phyloP scores from a whole-genome alignment of 331 rosid genomes.

The Cydonia oblonga region DNA sequence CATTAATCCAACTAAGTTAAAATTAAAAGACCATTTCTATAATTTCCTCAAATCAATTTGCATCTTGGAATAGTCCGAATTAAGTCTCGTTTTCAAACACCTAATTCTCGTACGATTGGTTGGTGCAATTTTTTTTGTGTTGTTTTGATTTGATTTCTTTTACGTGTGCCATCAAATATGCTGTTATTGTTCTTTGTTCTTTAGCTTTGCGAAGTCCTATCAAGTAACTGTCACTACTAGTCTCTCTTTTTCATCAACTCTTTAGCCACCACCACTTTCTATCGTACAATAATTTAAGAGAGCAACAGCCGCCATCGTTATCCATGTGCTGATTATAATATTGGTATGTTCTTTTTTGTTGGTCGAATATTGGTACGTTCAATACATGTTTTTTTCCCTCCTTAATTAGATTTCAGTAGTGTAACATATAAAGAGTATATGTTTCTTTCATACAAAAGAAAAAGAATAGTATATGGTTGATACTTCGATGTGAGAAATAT shows the following conservation, averaged over 20 bases:
- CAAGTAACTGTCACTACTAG: not conserved
- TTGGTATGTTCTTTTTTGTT: too few species aligned
- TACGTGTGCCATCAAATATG: not conserved
- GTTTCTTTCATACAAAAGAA: too few species aligned
- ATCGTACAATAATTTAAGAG: not conserved
- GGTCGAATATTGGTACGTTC: too few species aligned
- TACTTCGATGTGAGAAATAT: too few species aligned
- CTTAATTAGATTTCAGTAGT: too few species aligned
- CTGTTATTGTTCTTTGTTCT: not conserved
- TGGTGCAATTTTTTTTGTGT: not conserved
- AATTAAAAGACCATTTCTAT: too few species aligned
- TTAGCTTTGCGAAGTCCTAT: not conserved
- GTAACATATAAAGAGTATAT: too few species aligned
- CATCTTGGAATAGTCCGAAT: not conserved
- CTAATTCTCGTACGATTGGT: not conserved
- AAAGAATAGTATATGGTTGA: too few species aligned
- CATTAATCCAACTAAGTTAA: too few species aligned
- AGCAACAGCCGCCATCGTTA: not conserved
- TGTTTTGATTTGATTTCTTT: not conserved
- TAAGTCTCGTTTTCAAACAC: not conserved
- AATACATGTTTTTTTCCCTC: too few species aligned
- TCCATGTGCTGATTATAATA: not conserved
- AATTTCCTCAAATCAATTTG: not conserved
- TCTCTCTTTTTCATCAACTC: too few species aligned
- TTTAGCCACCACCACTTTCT: not conserved